Percentiles rank a stretch among this genome's conserved stretches.
Evolutionary conservation across 176 grass and related monocot species (phyloP).

Genomic region (Juncus inflexus): DNA sequence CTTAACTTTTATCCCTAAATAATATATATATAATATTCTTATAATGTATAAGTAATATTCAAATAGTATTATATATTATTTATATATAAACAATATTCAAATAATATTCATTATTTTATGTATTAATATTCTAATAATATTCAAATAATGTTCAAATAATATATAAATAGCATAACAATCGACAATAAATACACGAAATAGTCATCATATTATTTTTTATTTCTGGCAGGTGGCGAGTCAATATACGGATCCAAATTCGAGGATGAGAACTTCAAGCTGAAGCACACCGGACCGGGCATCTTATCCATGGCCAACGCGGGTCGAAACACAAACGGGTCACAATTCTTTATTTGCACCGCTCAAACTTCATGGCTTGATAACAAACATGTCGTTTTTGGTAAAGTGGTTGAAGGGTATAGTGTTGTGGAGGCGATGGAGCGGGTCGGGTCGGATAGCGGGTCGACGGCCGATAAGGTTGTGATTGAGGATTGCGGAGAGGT

Average conservation of each 20-base stretch:
- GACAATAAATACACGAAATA: no score
- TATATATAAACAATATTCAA: no score
- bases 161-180: no score
- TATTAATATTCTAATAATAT: no score
- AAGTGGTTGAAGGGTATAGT: slow-evolving; percentile 50
- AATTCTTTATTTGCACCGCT: slow-evolving; percentile 69
- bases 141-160: no score
- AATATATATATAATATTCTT: no score
- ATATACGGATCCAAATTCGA: slow-evolving; percentile 59
- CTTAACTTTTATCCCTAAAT: no score
- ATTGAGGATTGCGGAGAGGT: slow-evolving; percentile 71
- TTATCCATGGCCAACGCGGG: slow-evolving; percentile 81
- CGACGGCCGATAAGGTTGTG: slow-evolving; percentile 30
- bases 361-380: slow-evolving; percentile 54
- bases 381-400: slow-evolving; percentile 71
- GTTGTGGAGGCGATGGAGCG: slow-evolving; percentile 64
- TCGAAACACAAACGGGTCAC: slow-evolving; percentile 58
- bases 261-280: slow-evolving; percentile 59
- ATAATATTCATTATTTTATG: no score
- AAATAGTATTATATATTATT: no score
- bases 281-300: slow-evolving; percentile 49
- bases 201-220: no score
- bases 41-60: no score
- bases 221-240: slow-evolving; percentile 41
- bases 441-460: slow-evolving; percentile 34